phyloP scores from a whole-genome alignment of 176 grass and related monocot genomes.

The Ampelocalamus luodianensis region DNA sequence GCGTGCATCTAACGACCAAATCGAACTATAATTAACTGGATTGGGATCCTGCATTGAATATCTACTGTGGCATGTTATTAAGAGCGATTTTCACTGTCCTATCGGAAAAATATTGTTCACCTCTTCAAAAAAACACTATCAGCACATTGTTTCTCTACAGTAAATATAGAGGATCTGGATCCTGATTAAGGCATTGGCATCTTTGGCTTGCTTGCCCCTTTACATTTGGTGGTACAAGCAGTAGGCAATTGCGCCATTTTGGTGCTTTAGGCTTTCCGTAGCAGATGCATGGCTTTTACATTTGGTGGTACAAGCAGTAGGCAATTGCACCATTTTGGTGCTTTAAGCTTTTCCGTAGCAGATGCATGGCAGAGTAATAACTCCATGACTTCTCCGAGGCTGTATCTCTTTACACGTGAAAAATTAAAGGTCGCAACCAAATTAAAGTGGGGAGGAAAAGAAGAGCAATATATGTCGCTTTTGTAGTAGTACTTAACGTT shows the following conservation, averaged over 20 bases:
- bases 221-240: background rate
- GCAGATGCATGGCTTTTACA: too few relatives aligned
- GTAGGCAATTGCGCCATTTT: background rate
- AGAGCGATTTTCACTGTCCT: too few relatives aligned
- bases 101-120: too few relatives aligned
- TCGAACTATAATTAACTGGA: slow-evolving; percentile 1
- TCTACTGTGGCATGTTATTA: too few relatives aligned
- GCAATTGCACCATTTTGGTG: too few relatives aligned
- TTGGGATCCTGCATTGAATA: too few relatives aligned
- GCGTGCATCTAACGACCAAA: slow-evolving; percentile 23
- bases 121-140: too few relatives aligned
- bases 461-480: background rate
- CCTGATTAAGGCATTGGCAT: too few relatives aligned
- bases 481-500: background rate
- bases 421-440: background rate
- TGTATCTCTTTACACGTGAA: background rate
- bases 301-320: too few relatives aligned
- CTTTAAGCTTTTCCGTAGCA: background rate
- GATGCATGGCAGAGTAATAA: background rate
- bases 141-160: too few relatives aligned
- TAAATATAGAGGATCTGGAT: too few relatives aligned
- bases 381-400: background rate
- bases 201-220: slow-evolving; percentile 1
- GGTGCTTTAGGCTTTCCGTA: too few relatives aligned
- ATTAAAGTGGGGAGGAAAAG: background rate